A percentile compares a stretch with the other conserved stretches of the same genome.
Evolutionary conservation across 192 early-diverging fungal species (phyloP).

Genomic region (Linnemannia hyalina): DNA sequence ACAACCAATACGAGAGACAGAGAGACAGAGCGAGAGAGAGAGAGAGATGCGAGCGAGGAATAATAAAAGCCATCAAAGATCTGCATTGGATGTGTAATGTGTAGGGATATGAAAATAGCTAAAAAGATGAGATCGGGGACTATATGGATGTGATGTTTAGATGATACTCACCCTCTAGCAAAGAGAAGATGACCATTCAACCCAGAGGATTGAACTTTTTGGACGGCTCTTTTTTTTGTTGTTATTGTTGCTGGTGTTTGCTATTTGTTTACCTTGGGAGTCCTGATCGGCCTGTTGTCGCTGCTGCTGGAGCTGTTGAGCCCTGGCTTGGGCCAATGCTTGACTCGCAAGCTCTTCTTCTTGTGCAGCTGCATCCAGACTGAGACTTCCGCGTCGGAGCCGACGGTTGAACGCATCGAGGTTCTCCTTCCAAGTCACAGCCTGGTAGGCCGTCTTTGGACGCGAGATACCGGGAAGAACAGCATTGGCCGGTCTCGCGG

Average conservation of each 20-base stretch:
- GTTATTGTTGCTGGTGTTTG: neutral
- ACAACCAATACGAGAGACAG: neutral
- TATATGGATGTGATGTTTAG: neutral
- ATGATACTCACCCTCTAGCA: neutral
- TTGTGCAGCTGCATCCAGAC: slow-evolving; percentile 31
- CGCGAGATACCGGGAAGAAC: slow-evolving; percentile 16
- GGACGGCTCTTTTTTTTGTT: neutral
- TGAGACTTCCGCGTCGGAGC: slow-evolving; percentile 46
- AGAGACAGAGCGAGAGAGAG: neutral
- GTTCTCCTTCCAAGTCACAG: slow-evolving; percentile 54
- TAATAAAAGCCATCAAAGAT: neutral
- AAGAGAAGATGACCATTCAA: neutral
- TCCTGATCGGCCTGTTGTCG: slow-evolving; percentile 6
- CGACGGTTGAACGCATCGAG: slow-evolving; percentile 53
- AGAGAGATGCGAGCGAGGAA: neutral
- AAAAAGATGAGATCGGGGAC: neutral
- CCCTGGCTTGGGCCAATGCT: slow-evolving; percentile 11
- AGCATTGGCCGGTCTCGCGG: slow-evolving; percentile 16
- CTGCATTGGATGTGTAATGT: neutral
- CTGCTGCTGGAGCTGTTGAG: slow-evolving; percentile 19
- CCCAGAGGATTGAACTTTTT: neutral
- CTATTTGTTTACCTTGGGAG: slow-evolving; percentile 8
- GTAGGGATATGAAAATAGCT: neutral
- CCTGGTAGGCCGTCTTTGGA: slow-evolving; percentile 43
- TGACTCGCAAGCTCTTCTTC: slow-evolving; percentile 28